Evolutionary conservation across 257 asterid genomes (phyloP), one percentile per base, ranked within the genome.

Genomic region (Gardenia jasminoides): DNA sequence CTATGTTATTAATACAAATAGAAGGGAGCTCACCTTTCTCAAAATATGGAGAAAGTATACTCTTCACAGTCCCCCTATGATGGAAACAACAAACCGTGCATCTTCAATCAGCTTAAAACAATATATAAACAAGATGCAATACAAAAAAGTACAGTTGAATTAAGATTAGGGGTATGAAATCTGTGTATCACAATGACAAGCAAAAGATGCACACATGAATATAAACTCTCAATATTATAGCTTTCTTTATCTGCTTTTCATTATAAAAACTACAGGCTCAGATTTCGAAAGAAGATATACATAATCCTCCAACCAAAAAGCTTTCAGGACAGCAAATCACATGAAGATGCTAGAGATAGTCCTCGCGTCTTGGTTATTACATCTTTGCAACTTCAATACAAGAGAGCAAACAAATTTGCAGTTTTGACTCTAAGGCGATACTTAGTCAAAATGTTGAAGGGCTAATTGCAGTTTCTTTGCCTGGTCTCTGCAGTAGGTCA

Each of bases 51-150:
- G 50, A 66, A 43, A 96, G 86, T 56, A 84, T 76, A 75, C 70
- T 76, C 87, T 85, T 91, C 80, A 91, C 99, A 72, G 91, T 89
- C 76, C 89, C 91, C 90, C 99, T 96, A 86, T 81, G 84, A 78
- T 47, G 82, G 85, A 52, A 83, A 61, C 85, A 84, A 76, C 59
- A 69, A n/a, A 74, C 80, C 73, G 8, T 70, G 61, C 9, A 62
- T 17, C 11, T 77, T 76, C 48, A 72, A 47, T 47, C 7, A 67
- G 41, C 28, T 66, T 20, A 19, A 43, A 10, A 3, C 16, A 33
- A 47, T 15, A 19, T 58, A 31, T 62, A n/a, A n/a, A n/a, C 16
- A 62, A 72, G n/a, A 13, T 56, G 52, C 56, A 39, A 75, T 20
- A 58, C 2, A 16, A 67, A 1, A 50, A 31, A 22, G 22, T 16